phyloP scores from a whole-genome alignment of 345 rosid genomes.

The Citrus hindsii region DNA sequence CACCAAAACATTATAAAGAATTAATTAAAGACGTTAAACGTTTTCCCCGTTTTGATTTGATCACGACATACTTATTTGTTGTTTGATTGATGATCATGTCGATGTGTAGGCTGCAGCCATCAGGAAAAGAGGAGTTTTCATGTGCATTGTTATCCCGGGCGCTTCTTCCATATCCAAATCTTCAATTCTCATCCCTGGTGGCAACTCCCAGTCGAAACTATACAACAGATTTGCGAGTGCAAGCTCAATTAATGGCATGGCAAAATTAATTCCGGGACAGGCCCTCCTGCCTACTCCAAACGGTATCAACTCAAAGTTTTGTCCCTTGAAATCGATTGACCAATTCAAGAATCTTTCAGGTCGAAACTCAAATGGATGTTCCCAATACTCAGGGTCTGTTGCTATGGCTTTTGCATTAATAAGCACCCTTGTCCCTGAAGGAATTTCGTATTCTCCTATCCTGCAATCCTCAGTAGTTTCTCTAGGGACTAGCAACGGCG shows the following conservation, averaged over 20 bases:
- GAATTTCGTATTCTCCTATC: conserved; percentile 31
- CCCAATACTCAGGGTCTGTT: conserved; percentile 31
- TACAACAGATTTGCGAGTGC: conserved; percentile 42
- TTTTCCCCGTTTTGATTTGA: too few species aligned
- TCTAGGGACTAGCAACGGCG: conserved; percentile 35
- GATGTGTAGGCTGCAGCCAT: conserved; percentile 6
- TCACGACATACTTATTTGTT: too few species aligned
- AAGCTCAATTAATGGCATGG: conserved; percentile 33
- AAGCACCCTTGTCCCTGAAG: conserved; percentile 35
- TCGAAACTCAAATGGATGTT: conserved; percentile 32
- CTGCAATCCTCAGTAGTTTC: conserved; percentile 27
- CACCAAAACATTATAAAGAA: too few species aligned
- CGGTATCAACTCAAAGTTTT: conserved; percentile 47
- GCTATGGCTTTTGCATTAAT: conserved; percentile 26
- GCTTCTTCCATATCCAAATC: conserved; percentile 53
- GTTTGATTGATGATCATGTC: too few species aligned
- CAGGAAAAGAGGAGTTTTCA: conserved; percentile 46
- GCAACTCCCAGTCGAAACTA: conserved; percentile 50
- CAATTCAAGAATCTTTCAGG: conserved; percentile 41
- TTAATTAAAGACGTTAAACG: too few species aligned
- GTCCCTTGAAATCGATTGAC: conserved; percentile 45
- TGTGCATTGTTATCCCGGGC: conserved; percentile 36
- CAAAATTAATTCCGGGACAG: conserved; percentile 55
- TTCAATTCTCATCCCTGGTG: conserved; percentile 30
- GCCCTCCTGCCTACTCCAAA: conserved; percentile 64